Evolutionary conservation across 306 rosid species (phyloP), one percentile per base, ranked within the genome.

Genomic region (Acacia acuminata): DNA sequence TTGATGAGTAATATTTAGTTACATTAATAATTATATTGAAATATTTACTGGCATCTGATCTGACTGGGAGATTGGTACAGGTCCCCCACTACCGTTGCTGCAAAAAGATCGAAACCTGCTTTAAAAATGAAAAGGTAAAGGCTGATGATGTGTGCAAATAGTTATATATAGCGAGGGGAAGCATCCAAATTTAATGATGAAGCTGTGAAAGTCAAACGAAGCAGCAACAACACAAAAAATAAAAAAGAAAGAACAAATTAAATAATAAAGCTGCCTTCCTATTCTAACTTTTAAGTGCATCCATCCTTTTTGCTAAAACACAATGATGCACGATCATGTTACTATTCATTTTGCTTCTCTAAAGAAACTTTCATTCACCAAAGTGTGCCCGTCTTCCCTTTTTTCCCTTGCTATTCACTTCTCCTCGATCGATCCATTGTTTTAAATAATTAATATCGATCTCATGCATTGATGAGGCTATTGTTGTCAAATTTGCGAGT

Each of bases 331-430:
- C 22, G 7, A 24, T 71, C 76, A 71, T 70, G 34, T 43, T 43
- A 70, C 75, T 70, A 22, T 71, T 44, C 75, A 44, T 71, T 71
- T n/a, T 56, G 63, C 63, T 56, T 70, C 55, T 70, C 36, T 43
- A 42, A 70, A 43, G 55, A 43, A 10, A 11, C 75, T 70, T 43
- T 70, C 55, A n/a, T n/a, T 70, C 44, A 42, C 38, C 65, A 58
- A 19, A 58, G 15, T 55, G 63, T 55, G 2, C 25, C 4, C 4
- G 2, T 25, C 36, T 22, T 11, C 6, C 12, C 13, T 10, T 3
- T 11, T 13, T 30, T 71, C n/a, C 30, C 76, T 71, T 71, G n/a
- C 76, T 13, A 13, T 71, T 71, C 40, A 71, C 76, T 71, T 44
- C 58, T 71, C 76, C n/a, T 71, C 76, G 3, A 11, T 13, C 63